Base-by-base conservation (phyloP, 257 asterid genomes). In the Linderniella brevidens region DNA sequence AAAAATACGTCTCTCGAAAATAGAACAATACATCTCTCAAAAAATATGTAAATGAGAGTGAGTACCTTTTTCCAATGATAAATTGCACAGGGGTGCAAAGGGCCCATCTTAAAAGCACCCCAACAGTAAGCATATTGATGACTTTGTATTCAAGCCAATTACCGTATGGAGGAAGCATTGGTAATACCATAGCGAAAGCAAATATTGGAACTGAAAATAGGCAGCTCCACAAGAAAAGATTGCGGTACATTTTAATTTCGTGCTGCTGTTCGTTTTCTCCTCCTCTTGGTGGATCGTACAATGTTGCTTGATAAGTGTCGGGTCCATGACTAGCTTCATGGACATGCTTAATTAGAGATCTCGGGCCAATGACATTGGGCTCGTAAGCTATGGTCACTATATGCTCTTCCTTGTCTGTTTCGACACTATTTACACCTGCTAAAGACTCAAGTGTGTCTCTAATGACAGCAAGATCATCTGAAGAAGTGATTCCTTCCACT, bases 31-130 rank as follows among this genome's bases (percentile, higher is more conserved):
- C 13, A 39, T 39, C 13, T 39, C 15, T 13, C 13, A 13, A 39
- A 39, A 37, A 1, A 39, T 11, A 13, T 13, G 9, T 39, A 39
- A 10, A 46, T 11, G 3, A 45, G 57, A 25, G 50, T 32, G 37
- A 49, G 37, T 74, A 88, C 97, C 97, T 88, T 68, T 69, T 75
- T 59, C 97, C 97, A 58, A 88, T 73, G 59, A 83, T 61, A 55
- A 83, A 88, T 64, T 88, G 97, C 68, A 88, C 92, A 9, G 95
- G 97, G 35, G 97, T 80, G 72, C 97, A 88, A 32, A 88, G 92
- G 70, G 78, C 68, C 92, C 95, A 88, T 67, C 95, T 76, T 59
- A 88, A 68, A 55, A 88, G 68, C 68, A 76, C 42, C 58, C 97
- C 95, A 54, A 83, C 51, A 16, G 64, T 58, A 17, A 88, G 93